Evolutionary conservation across 257 asterid genomes (phyloP), one percentile per base, ranked within the genome.

Genomic region (Plantago major): DNA sequence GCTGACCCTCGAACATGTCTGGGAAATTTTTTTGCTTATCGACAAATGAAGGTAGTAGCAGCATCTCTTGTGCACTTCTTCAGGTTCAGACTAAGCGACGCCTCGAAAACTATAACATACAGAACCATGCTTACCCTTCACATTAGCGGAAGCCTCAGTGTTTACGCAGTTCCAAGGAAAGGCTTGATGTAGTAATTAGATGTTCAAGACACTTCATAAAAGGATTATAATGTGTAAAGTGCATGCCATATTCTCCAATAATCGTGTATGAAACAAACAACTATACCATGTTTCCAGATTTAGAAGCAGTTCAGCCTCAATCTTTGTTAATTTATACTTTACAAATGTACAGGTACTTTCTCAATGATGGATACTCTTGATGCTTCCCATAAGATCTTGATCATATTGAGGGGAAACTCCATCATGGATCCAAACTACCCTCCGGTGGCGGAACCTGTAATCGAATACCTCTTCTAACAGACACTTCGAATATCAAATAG

Each of bases 111-210:
- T 16, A 90, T 80, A 30, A 80, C 82, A 7, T 87, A 87, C 56
- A 82, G 88, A 70, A 80, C 84, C 26, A 87, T 87, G 93, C 58
- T 84, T 55, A 84, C 93, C 1, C 90, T 87, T 49, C 88, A 87
- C 45, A 80, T 87, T 66, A 82, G 58, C 22, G 88, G 85, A 46
- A 78, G 85, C 55, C 86, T 84, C 13, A 48, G 67, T n/a, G 50
- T 82, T 65, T 48, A 3, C 54, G 90, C 86, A 42, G 57, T 75
- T 63, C 60, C 86, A 67, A 80, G 82, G 71, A 71, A 49, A 50
- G 55, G 22, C 26, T 46, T 46, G 37, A 10, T 57, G 14, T 37
- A 58, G 15, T 43, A 42, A 15, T 43, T 11, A 58, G 18, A 43
- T 46, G 52, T 44, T 6, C 17, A 51, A 51, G 6, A 18, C 33